Percentiles rank a stretch among this genome's conserved stretches.
Conservation (phyloP, 2,329 filamentous ascomycete species). For the Penicillium expansum region DNA sequence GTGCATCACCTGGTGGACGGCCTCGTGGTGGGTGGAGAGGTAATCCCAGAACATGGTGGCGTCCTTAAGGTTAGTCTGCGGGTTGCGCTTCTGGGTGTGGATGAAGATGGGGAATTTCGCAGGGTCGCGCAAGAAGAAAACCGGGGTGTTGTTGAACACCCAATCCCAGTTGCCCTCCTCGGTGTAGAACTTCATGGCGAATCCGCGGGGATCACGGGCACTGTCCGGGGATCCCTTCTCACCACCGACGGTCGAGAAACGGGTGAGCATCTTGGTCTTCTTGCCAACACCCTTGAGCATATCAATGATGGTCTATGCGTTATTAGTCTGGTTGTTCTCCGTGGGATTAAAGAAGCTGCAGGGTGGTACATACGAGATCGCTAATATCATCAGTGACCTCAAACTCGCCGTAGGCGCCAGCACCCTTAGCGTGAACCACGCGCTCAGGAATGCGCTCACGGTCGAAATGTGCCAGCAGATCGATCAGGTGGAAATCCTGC, state of each 20-base stretch:
- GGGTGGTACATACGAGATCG: slow-evolving; percentile 39
- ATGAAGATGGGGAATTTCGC: slow-evolving; percentile 72
- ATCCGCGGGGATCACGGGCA: slow-evolving; percentile 69
- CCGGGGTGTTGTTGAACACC: slow-evolving; percentile 70
- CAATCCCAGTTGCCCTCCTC: slow-evolving; percentile 72
- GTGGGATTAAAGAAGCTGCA: background rate
- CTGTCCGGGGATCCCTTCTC: slow-evolving; percentile 70
- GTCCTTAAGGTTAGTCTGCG: slow-evolving; percentile 66
- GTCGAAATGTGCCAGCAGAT: slow-evolving; percentile 52
- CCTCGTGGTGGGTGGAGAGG: slow-evolving; percentile 60
- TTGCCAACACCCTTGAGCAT: slow-evolving; percentile 62
- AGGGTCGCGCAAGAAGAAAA: slow-evolving; percentile 73
- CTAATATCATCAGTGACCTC: slow-evolving; percentile 51
- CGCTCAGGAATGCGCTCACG: slow-evolving; percentile 43
- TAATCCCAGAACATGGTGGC: slow-evolving; percentile 70
- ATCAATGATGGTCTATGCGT: slow-evolving; percentile 39
- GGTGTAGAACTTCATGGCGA: slow-evolving; percentile 70
- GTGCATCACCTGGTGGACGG: slow-evolving; percentile 63
- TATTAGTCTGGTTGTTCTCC: background rate
- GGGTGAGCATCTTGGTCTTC: slow-evolving; percentile 63
- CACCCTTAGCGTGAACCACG: slow-evolving; percentile 45
- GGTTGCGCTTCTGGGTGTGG: slow-evolving; percentile 72
- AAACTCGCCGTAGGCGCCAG: slow-evolving; percentile 44
- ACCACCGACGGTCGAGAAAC: slow-evolving; percentile 74
- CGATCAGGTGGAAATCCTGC: slow-evolving; percentile 65